These are phyloP conservation scores for Leishmania guyanensis DNA, from an alignment of 208 protist genomes.

Conservation along the genomic window DNA sequence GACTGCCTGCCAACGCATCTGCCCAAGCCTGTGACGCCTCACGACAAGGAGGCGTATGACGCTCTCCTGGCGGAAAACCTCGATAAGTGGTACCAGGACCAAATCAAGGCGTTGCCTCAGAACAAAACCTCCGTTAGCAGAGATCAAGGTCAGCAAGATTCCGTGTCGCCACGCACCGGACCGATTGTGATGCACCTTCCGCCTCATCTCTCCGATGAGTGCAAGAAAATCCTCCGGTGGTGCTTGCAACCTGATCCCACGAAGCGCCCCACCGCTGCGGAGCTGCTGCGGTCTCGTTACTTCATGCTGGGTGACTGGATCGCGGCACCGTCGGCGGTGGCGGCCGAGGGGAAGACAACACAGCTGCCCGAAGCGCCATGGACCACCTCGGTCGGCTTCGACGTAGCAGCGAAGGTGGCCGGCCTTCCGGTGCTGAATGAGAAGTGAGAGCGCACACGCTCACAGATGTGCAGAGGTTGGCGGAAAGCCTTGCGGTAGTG, in stretches of 20 bases:
- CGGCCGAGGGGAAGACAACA: conserved; percentile 2
- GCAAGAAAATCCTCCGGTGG: conserved; percentile 58
- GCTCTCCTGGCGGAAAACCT: conserved; percentile 38
- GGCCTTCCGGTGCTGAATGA: conserved; percentile 27
- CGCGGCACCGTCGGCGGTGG: conserved; percentile 21
- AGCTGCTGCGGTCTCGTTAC: conserved; percentile 68
- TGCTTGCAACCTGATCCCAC: conserved; percentile 57
- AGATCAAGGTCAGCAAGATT: conserved; percentile 35
- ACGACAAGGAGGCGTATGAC: conserved; percentile 45
- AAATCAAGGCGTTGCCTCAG: conserved; percentile 19
- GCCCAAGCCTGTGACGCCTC: conserved; percentile 33
- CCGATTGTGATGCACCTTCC: conserved; percentile 47
- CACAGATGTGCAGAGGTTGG: not conserved
- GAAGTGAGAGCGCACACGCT: not conserved
- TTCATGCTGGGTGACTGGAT: conserved; percentile 81
- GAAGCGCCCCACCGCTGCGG: conserved; percentile 62
- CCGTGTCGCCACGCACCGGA: conserved; percentile 20
- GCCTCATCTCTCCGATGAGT: conserved; percentile 64
- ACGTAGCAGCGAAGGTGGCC: conserved; percentile 39
- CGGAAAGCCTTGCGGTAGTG: not conserved
- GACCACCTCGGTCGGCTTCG: conserved; percentile 41
- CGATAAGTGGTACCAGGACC: conserved; percentile 43
- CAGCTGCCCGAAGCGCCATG: conserved; percentile 55
- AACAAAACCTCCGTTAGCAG: conserved; percentile 27
- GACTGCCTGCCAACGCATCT: conserved; percentile 43